A percentile compares a stretch with the other conserved stretches of the same genome.
Conservation (phyloP, 2,329 filamentous ascomycete genomes). For the Myriosclerotinia duriaeana region DNA sequence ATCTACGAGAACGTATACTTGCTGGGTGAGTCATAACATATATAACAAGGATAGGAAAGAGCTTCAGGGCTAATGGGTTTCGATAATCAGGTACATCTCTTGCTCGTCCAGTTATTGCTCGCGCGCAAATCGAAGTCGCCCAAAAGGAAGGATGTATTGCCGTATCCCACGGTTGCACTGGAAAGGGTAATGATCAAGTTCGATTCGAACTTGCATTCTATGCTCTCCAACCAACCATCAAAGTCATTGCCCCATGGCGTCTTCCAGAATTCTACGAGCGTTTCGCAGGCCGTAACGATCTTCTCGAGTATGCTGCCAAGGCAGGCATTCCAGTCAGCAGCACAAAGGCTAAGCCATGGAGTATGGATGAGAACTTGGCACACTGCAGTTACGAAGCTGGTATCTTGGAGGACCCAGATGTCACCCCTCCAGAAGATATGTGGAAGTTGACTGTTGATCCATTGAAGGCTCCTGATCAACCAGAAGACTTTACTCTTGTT, state of each 20-base stretch:
- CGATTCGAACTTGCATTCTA: constrained; percentile 64
- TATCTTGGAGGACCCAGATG: constrained; percentile 64
- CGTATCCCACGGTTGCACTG: constrained; percentile 58
- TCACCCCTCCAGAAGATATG: constrained; percentile 72
- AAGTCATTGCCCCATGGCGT: constrained; percentile 75
- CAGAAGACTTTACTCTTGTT: constrained; percentile 67
- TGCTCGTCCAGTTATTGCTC: constrained; percentile 69
- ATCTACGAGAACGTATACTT: constrained; percentile 68
- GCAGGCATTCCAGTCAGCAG: constrained; percentile 69
- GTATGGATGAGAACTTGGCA: constrained; percentile 67
- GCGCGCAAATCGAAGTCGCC: constrained; percentile 63
- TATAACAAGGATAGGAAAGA: not conserved
- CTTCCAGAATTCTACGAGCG: constrained; percentile 67
- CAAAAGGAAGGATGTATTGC: constrained; percentile 54
- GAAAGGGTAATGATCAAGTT: constrained; percentile 66
- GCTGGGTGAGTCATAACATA: constrained; percentile 46
- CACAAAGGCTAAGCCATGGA: constrained; percentile 71
- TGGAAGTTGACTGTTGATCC: constrained; percentile 75
- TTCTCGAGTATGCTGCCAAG: constrained; percentile 68
- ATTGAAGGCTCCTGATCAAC: constrained; percentile 66
- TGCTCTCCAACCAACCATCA: constrained; percentile 62
- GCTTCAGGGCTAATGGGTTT: constrained; percentile 1
- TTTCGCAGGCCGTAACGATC: constrained; percentile 70
- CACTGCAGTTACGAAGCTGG: constrained; percentile 81
- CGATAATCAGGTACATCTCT: constrained; percentile 54